These are phyloP conservation scores for Alternaria atra DNA, from an alignment of 2,329 filamentous ascomycete species.

Conservation along the genomic window DNA sequence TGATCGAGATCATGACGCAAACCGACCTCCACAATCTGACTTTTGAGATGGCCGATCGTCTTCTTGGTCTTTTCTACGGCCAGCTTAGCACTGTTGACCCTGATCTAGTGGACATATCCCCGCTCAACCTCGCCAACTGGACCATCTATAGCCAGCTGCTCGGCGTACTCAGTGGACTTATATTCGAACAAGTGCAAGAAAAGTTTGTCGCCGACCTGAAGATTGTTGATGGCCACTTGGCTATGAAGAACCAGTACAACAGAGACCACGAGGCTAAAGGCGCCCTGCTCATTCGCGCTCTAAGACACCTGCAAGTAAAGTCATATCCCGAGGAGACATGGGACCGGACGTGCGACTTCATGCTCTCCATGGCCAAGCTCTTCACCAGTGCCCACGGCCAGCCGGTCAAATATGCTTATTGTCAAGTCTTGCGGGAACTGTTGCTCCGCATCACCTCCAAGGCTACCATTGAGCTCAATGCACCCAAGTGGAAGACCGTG, in stretches of 20 bases:
- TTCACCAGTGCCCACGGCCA: conserved; percentile 88
- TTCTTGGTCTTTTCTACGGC: conserved; percentile 96
- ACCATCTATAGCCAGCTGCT: conserved; percentile 90
- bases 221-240: conserved; percentile 76
- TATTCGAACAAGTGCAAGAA: conserved; percentile 83
- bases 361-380: conserved; percentile 80
- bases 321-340: conserved; percentile 77
- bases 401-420: conserved; percentile 92
- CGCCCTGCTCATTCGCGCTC: conserved; percentile 86
- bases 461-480: conserved; percentile 77
- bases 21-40: conserved; percentile 85
- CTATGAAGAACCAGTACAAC: conserved; percentile 72
- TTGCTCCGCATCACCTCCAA: conserved; percentile 86
- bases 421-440: conserved; percentile 86
- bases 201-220: conserved; percentile 86
- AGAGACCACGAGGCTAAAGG: conserved; percentile 81
- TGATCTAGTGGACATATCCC: conserved; percentile 78
- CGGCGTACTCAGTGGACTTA: conserved; percentile 94
- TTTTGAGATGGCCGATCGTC: conserved; percentile 88
- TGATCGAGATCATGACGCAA: conserved; percentile 93
- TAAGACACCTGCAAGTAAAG: conserved; percentile 86
- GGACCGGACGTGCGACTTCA: conserved; percentile 88
- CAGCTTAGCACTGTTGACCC: conserved; percentile 90
- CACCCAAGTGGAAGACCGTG: conserved; percentile 87
- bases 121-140: conserved; percentile 93